These are phyloP conservation scores for Fonsecaea pedrosoi DNA, from an alignment of 2,329 filamentous ascomycete species.

Conservation along the genomic window DNA sequence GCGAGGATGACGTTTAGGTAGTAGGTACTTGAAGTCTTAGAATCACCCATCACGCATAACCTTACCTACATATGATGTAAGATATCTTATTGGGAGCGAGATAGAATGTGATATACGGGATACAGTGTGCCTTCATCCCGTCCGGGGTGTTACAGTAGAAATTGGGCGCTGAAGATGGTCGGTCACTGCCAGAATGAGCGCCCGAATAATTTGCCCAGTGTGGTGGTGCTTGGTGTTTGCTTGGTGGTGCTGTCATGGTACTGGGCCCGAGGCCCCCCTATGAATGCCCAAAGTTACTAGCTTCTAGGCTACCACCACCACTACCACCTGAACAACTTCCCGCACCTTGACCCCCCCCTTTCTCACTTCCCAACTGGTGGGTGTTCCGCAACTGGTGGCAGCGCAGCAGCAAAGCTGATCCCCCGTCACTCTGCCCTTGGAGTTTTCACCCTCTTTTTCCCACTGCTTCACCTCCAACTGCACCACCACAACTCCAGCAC, in stretches of 20 bases:
- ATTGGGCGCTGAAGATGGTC: neutral
- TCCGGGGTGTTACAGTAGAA: neutral
- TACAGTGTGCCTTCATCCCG: too few species aligned
- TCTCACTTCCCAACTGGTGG: constrained; percentile 3
- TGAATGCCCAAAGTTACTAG: constrained; percentile 7
- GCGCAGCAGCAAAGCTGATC: constrained; percentile 10
- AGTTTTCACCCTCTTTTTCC: constrained; percentile 18
- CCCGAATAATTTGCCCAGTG: neutral
- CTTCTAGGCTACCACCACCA: neutral
- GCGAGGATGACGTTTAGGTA: too few species aligned
- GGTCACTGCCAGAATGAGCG: neutral
- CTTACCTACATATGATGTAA: too few species aligned
- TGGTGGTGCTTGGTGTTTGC: neutral
- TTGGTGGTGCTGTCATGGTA: neutral
- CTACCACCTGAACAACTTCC: neutral
- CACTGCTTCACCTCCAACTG: constrained; percentile 15
- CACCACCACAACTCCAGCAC: constrained; percentile 20
- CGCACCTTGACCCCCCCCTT: constrained; percentile 1
- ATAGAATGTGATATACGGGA: too few species aligned
- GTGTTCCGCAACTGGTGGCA: neutral
- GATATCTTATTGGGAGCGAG: too few species aligned
- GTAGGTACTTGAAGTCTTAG: neutral
- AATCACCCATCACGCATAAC: neutral
- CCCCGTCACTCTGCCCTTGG: constrained; percentile 8
- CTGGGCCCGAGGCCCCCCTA: neutral